phyloP scores from a whole-genome alignment of 2,329 filamentous ascomycete genomes.

The Monilinia vaccinii-corymbosi region DNA sequence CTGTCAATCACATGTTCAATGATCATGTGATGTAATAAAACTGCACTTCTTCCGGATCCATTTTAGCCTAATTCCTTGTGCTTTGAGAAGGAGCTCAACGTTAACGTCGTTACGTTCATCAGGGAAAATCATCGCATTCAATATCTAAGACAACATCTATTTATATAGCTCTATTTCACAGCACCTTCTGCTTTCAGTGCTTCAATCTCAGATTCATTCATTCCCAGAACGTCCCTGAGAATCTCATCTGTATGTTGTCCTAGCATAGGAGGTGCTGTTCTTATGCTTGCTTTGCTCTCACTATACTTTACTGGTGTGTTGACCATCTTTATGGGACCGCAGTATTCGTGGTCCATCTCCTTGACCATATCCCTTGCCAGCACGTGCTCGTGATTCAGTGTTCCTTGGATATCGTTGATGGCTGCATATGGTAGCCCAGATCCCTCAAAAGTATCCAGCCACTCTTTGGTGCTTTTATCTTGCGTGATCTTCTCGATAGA shows the following conservation, averaged over 20 bases:
- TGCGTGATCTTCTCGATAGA: slow-evolving; percentile 68
- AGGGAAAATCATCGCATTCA: neutral
- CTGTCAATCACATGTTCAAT: slow-evolving; percentile 2
- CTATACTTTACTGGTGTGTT: slow-evolving; percentile 96
- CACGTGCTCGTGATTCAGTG: slow-evolving; percentile 79
- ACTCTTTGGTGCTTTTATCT: slow-evolving; percentile 75
- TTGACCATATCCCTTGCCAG: slow-evolving; percentile 81
- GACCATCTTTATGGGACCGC: slow-evolving; percentile 80
- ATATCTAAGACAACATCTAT: neutral
- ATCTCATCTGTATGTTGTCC: slow-evolving; percentile 83
- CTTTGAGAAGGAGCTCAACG: neutral
- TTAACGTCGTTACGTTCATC: no score
- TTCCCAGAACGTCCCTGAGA: slow-evolving; percentile 52
- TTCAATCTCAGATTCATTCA: slow-evolving; percentile 49
- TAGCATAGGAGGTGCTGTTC: slow-evolving; percentile 71
- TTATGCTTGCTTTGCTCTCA: slow-evolving; percentile 64
- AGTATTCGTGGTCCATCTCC: slow-evolving; percentile 72
- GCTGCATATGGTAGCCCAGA: slow-evolving; percentile 89
- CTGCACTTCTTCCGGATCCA: neutral
- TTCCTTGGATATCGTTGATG: slow-evolving; percentile 83
- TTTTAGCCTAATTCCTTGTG: neutral
- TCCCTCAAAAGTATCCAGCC: slow-evolving; percentile 81
- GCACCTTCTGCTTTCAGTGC: slow-evolving; percentile 57
- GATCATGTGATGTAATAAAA: slow-evolving; percentile 10
- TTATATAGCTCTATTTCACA: slow-evolving; percentile 38